Conservation (phyloP, 148 eudicot species). For the Gaultheria prostrata region DNA sequence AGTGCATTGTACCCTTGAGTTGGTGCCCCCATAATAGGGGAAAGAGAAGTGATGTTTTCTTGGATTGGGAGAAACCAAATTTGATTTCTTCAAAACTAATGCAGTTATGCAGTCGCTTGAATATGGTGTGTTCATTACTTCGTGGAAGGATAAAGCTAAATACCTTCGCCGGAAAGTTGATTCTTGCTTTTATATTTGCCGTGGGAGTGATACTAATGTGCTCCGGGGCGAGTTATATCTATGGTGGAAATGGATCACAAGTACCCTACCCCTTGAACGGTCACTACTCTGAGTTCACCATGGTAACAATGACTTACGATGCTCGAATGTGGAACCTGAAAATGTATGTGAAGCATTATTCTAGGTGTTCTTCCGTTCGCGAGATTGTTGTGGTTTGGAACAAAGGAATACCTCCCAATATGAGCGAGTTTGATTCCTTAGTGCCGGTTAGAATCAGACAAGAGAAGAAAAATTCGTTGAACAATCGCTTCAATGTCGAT, state of each 20-base stretch:
- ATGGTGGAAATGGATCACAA: conserved; percentile 78
- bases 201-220: conserved; percentile 57
- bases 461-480: conserved; percentile 77
- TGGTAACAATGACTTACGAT: conserved; percentile 89
- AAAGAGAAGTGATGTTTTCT: conserved; percentile 71
- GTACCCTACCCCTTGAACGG: conserved; percentile 66
- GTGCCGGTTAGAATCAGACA: conserved; percentile 81
- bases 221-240: conserved; percentile 49
- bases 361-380: conserved; percentile 87
- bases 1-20: conserved; percentile 69
- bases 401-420: conserved; percentile 72
- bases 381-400: conserved; percentile 96
- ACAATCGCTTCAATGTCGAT: conserved; percentile 75
- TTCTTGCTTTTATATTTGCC: conserved; percentile 43
- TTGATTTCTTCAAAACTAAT: conserved; percentile 52
- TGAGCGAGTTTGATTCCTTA: conserved; percentile 70
- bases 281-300: conserved; percentile 81
- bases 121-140: conserved; percentile 47
- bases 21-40: conserved; percentile 79
- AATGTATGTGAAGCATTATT: conserved; percentile 81
- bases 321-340: conserved; percentile 93
- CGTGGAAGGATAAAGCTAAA: conserved; percentile 66
- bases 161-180: conserved; percentile 45
- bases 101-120: conserved; percentile 60
- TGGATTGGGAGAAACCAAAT: conserved; percentile 61